A percentile compares a stretch with the other conserved stretches of the same genome.
Conservation (phyloP, 2,329 filamentous ascomycete genomes). For the Graphilbum fragrans region DNA sequence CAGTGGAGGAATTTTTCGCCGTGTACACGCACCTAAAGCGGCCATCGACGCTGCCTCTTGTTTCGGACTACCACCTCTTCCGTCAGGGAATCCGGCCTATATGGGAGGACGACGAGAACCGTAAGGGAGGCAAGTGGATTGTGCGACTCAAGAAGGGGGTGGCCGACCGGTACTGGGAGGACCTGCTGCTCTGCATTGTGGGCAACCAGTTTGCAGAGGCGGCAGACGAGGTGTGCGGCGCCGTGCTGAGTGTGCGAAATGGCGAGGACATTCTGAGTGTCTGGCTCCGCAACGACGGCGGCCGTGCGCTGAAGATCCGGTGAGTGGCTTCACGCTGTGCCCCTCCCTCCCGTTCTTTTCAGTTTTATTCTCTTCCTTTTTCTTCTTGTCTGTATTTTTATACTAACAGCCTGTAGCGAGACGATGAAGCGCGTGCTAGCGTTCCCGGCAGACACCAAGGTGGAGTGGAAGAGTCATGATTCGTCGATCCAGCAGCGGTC, state of each 20-base stretch:
- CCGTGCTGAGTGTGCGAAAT: slow-evolving; percentile 85
- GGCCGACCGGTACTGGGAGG: slow-evolving; percentile 93
- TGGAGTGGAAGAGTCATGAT: slow-evolving; percentile 94
- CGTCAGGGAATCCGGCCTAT: slow-evolving; percentile 92
- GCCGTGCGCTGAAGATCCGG: slow-evolving; percentile 92
- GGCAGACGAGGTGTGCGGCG: slow-evolving; percentile 86
- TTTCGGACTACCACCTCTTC: slow-evolving; percentile 97
- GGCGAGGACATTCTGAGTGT: slow-evolving; percentile 96
- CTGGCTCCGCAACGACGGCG: slow-evolving; percentile 90
- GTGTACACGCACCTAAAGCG: slow-evolving; percentile 83
- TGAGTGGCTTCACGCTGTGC: slow-evolving; percentile 41
- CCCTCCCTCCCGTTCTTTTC: too few species aligned
- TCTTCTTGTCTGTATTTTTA: background rate
- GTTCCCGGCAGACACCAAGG: slow-evolving; percentile 77
- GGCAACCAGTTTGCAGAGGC: slow-evolving; percentile 92
- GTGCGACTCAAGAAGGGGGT: slow-evolving; percentile 95
- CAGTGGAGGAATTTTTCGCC: slow-evolving; percentile 82
- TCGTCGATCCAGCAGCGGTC: slow-evolving; percentile 88
- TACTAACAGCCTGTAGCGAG: slow-evolving; percentile 44
- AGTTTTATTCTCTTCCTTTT: slow-evolving; percentile 1
- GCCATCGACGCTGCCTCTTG: slow-evolving; percentile 75
- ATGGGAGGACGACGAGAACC: slow-evolving; percentile 98
- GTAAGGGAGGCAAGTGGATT: slow-evolving; percentile 93
- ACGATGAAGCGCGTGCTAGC: slow-evolving; percentile 83
- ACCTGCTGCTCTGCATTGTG: slow-evolving; percentile 77